Conservation (phyloP, 164 flowering plant genomes). For the Litsea cubeba region DNA sequence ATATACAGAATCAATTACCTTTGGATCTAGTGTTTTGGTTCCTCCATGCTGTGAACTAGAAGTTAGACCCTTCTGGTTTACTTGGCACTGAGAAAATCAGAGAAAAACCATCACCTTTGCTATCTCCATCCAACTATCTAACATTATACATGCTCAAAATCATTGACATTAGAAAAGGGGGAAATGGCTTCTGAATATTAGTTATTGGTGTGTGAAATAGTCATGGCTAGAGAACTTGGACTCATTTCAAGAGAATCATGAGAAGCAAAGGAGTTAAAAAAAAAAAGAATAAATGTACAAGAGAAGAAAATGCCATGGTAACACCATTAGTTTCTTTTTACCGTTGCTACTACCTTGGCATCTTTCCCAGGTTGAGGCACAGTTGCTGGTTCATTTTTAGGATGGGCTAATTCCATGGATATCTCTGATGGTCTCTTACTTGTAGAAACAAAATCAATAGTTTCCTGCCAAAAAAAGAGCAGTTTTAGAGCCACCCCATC, state of each 20-base stretch:
- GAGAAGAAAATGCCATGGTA: no score
- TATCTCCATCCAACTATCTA: no score
- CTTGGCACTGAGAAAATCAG: slow-evolving; percentile 52
- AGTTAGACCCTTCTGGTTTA: slow-evolving; percentile 59
- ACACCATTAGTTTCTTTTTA: background rate
- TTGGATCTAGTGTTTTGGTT: slow-evolving; percentile 89
- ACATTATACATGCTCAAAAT: no score
- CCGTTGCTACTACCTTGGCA: slow-evolving; percentile 43
- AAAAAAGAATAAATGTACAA: no score
- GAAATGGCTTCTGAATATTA: no score
- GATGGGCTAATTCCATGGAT: slow-evolving; percentile 66
- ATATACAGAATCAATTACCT: slow-evolving; percentile 37
- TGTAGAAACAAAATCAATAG: slow-evolving; percentile 40
- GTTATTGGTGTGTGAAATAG: no score
- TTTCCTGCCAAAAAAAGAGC: slow-evolving; percentile 31
- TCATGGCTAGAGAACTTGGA: no score
- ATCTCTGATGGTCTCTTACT: slow-evolving; percentile 69
- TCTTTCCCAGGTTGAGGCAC: slow-evolving; percentile 47
- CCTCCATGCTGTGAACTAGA: slow-evolving; percentile 86
- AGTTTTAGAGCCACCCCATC: background rate
- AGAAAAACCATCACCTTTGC: slow-evolving; percentile 6
- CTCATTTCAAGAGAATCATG: background rate
- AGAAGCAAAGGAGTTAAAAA: background rate
- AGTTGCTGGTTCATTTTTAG: slow-evolving; percentile 37
- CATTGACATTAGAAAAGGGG: no score